Conservation (phyloP, 2,329 filamentous ascomycete species). For the Xylariaceae sp. region DNA sequence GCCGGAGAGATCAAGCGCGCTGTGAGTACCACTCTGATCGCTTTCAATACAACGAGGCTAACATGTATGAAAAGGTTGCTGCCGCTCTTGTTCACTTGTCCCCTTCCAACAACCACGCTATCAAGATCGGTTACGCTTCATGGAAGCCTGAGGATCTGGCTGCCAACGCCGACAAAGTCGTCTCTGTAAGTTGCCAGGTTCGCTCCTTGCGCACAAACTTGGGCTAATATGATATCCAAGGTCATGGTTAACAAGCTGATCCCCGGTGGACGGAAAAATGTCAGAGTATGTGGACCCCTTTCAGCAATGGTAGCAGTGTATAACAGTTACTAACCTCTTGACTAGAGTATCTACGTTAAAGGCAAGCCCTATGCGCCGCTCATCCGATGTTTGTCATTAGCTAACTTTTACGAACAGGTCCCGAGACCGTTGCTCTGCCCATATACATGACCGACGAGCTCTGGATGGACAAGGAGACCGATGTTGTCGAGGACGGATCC, state of each 20-base stretch:
- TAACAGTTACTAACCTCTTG: slow-evolving; percentile 4
- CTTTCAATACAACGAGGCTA: neutral
- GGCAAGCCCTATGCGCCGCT: slow-evolving; percentile 1
- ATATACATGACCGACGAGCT: slow-evolving; percentile 91
- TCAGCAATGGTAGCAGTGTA: neutral
- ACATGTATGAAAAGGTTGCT: slow-evolving; percentile 10
- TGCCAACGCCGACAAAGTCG: slow-evolving; percentile 63
- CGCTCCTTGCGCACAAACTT: neutral
- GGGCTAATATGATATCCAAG: slow-evolving; percentile 48
- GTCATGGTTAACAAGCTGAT: slow-evolving; percentile 73
- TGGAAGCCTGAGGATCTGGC: slow-evolving; percentile 71
- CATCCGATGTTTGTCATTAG: neutral
- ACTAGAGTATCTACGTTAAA: slow-evolving; percentile 72
- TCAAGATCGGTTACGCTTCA: slow-evolving; percentile 71
- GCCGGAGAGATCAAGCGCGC: slow-evolving; percentile 78
- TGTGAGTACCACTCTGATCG: slow-evolving; percentile 40
- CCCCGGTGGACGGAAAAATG: slow-evolving; percentile 69
- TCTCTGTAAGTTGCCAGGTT: slow-evolving; percentile 8
- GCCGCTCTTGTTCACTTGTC: slow-evolving; percentile 77
- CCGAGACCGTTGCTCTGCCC: slow-evolving; percentile 82
- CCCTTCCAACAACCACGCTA: slow-evolving; percentile 71
- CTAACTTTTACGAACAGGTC: slow-evolving; percentile 43
- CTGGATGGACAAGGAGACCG: slow-evolving; percentile 72
- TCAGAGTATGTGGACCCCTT: slow-evolving; percentile 12
- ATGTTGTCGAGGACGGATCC: slow-evolving; percentile 57